These are phyloP conservation scores for Medicago ruthenica DNA, from an alignment of 306 rosid genomes.

Conservation along the genomic window DNA sequence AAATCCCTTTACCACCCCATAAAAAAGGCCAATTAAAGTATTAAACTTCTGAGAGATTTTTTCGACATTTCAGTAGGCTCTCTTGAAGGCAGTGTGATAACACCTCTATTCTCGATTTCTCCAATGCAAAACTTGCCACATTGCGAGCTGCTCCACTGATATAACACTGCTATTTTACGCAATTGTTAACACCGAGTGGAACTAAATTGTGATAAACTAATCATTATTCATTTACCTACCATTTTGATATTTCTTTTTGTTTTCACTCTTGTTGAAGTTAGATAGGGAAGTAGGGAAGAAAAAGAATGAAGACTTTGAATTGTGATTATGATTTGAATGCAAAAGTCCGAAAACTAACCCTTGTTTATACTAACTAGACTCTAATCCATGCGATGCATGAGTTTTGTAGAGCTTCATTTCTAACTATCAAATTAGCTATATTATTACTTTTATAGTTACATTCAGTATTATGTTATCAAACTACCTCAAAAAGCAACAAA, in stretches of 20 bases:
- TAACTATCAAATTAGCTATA: too few relatives aligned
- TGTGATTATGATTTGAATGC: constrained; percentile 24
- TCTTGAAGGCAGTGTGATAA: neutral
- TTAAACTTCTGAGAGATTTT: neutral
- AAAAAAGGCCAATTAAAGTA: neutral
- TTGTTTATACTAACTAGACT: neutral
- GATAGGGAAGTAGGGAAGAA: constrained; percentile 16
- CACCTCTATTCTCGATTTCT: neutral
- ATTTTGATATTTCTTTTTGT: neutral
- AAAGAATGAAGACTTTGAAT: constrained; percentile 3
- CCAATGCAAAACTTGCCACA: neutral
- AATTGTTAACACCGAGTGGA: neutral
- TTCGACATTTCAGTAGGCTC: neutral
- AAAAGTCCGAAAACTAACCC: neutral
- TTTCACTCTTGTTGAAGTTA: constrained; percentile 15
- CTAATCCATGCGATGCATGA: too few relatives aligned
- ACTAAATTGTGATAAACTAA: constrained; percentile 10
- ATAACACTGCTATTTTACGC: neutral
- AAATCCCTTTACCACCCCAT: neutral
- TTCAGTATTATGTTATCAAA: too few relatives aligned
- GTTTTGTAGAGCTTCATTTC: too few relatives aligned
- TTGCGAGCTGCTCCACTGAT: neutral
- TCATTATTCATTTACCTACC: constrained; percentile 1
- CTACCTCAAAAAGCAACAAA: too few relatives aligned
- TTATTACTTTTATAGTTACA: too few relatives aligned